phyloP scores from a whole-genome alignment of 106 monocot genomes.

The Acorus calamus region DNA sequence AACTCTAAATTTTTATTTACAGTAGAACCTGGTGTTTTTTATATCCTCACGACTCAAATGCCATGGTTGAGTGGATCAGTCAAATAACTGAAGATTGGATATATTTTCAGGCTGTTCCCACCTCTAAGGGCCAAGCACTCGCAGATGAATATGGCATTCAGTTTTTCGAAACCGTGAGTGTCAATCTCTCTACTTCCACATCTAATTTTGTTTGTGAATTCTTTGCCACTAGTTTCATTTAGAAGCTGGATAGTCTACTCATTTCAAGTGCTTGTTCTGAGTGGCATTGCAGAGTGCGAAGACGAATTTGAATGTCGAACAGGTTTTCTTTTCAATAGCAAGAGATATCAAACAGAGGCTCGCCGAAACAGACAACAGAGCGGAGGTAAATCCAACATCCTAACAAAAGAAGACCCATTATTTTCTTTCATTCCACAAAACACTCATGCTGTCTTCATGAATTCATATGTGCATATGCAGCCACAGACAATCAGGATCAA shows the following conservation, averaged over 20 bases:
- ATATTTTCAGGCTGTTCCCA: slow-evolving; percentile 64
- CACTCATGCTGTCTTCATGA: background rate
- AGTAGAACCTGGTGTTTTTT: too few relatives aligned
- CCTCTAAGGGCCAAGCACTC: slow-evolving; percentile 86
- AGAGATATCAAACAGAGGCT: slow-evolving; percentile 94
- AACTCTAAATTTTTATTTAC: background rate
- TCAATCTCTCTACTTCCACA: background rate
- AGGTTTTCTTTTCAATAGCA: slow-evolving; percentile 93
- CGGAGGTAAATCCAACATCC: slow-evolving; percentile 37
- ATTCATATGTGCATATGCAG: slow-evolving; percentile 19
- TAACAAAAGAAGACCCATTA: background rate
- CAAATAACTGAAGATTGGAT: background rate
- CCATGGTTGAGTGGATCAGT: too few relatives aligned
- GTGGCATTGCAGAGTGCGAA: slow-evolving; percentile 70
- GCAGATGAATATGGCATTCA: slow-evolving; percentile 95
- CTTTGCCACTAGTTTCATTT: background rate
- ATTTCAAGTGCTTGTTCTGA: background rate
- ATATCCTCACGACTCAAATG: too few relatives aligned
- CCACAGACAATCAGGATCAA: slow-evolving; percentile 69
- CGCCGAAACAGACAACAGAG: slow-evolving; percentile 61
- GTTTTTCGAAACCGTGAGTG: slow-evolving; percentile 84
- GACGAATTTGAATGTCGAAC: slow-evolving; percentile 89
- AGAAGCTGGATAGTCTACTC: background rate
- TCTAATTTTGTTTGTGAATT: background rate
- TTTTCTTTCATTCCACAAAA: background rate